Base-by-base conservation (phyloP, 768 basidiomycete genomes). In the Auricularia auricula-judae region DNA sequence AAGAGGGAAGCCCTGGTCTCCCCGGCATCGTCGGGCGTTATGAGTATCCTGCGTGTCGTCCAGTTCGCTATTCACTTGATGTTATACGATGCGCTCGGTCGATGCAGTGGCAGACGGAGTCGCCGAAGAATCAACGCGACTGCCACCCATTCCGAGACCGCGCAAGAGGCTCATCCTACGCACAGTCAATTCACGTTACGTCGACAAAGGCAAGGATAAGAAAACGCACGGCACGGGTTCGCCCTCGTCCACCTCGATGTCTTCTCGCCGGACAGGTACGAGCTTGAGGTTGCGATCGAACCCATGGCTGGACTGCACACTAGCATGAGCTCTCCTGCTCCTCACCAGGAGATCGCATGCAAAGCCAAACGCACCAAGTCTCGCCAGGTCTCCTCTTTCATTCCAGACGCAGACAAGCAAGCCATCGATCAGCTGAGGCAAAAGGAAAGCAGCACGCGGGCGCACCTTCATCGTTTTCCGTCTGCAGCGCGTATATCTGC, bases 401-500 rank as follows among this genome's bases (percentile, higher is more conserved):
- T 10, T 21, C 14, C 29, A 18, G 29, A 44, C 18, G 7, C 39
- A 39, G 29, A 29, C 29, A 29, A 29, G 29, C 29, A 29, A 29
- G 8, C 21, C 16, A 18, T 39, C 10, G 29, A 21, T 44, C 12
- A 36, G 62, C 36, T 16, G 12, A 21, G 12, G 3, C 11, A 11
- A 16, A 29, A 29, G 29, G 29, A 29, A 29, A 29, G 29, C 29
- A 2, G 29, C 29, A 29, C 0, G 29, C 29, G 29, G 29, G n/a
- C 44, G 42, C 34, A 62, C 88, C 72, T 86, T 90, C 88, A 67
- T 91, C 90, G 66, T 84, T 88, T 68, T 89, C 87, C 1, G 88
- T 90, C 72, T 93, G 91, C n/a, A 91, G 75, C 69, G 89, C 87
- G 70, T 91, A 92, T 63, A 92, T 83, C 71, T 91, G 88, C 71